These are phyloP conservation scores for Melaleuca alternifolia DNA, from an alignment of 345 rosid genomes.

Conservation along the genomic window DNA sequence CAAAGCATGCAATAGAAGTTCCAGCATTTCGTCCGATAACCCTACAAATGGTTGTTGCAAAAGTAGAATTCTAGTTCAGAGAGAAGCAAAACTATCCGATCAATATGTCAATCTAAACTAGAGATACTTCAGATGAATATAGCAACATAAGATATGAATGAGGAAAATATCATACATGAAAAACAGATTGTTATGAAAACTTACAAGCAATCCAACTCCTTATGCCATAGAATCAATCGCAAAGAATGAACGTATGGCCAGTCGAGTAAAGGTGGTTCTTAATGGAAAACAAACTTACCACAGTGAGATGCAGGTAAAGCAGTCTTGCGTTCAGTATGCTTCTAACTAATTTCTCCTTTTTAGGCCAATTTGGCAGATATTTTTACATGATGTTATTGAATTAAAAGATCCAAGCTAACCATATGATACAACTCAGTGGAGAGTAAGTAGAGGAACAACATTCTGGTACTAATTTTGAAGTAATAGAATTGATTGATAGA, in stretches of 20 bases:
- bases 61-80: not conserved
- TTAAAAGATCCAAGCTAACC: not conserved
- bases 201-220: not conserved
- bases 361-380: not conserved
- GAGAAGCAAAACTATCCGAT: not conserved
- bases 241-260: not conserved
- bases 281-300: not conserved
- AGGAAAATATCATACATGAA: not conserved
- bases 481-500: not conserved
- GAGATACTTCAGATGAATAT: not conserved
- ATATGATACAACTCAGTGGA: not conserved
- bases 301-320: not conserved
- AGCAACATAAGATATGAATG: not conserved
- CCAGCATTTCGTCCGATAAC: constrained; percentile 63
- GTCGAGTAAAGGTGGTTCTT: not conserved
- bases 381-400: not conserved
- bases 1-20: constrained; percentile 54
- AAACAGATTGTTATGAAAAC: not conserved
- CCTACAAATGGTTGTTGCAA: constrained; percentile 25
- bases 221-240: not conserved
- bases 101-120: not conserved
- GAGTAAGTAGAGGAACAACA: not conserved
- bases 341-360: not conserved
- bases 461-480: not conserved
- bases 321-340: not conserved